Conservation (phyloP, 2,329 filamentous ascomycete species). For the Colletotrichum destructivum region DNA sequence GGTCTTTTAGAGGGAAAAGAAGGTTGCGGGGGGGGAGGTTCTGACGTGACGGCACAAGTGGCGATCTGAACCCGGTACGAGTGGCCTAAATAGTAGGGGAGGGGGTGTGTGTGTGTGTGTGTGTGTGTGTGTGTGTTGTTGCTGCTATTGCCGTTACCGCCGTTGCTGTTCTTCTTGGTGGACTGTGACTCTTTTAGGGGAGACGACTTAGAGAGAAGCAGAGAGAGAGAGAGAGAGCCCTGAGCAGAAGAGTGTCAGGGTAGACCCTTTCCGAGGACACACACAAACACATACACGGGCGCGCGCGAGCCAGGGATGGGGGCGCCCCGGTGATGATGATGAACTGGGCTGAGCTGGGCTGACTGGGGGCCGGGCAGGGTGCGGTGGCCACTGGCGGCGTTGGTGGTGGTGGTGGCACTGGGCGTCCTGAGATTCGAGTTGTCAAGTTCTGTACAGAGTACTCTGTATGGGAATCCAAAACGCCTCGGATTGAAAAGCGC, state of each 20-base stretch:
- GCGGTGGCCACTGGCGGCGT: too few relatives aligned
- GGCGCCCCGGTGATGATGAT: conserved; percentile 19
- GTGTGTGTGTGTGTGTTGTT: not conserved
- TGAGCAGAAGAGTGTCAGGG: not conserved
- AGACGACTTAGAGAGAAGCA: not conserved
- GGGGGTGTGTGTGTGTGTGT: not conserved
- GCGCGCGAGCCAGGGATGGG: conserved; percentile 5
- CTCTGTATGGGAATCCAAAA: conserved; percentile 17
- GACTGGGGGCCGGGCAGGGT: conserved; percentile 28
- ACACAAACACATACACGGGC: not conserved
- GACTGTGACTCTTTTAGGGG: conserved; percentile 3
- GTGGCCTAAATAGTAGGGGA: not conserved
- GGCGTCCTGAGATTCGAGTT: conserved; percentile 28
- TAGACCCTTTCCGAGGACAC: not conserved
- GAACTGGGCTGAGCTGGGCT: conserved; percentile 12
- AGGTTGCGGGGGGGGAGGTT: conserved; percentile 39
- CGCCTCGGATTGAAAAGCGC: conserved; percentile 7
- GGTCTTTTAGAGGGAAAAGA: conserved; percentile 41
- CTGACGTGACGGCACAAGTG: conserved; percentile 42
- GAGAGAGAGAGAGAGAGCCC: not conserved
- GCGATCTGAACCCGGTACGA: conserved; percentile 40
- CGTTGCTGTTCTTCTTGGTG: not conserved
- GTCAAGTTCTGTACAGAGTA: conserved; percentile 1
- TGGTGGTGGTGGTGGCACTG: conserved; percentile 26
- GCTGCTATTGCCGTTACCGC: not conserved